These are phyloP conservation scores for Botryotinia globosa DNA, from an alignment of 2,329 filamentous ascomycete species.

Conservation along the genomic window DNA sequence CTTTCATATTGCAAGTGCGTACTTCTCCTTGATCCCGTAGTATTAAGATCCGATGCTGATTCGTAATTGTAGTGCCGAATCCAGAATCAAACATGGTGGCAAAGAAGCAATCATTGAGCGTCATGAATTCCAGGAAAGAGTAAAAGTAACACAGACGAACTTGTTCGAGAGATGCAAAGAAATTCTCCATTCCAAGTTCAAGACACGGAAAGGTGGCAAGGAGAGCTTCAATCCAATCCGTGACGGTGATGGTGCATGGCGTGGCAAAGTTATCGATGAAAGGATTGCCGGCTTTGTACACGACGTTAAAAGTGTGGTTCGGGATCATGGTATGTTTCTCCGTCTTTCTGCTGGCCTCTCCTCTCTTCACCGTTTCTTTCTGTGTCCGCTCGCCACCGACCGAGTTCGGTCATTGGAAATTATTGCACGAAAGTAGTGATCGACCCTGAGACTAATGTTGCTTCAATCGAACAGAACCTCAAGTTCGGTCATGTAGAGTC, in stretches of 20 bases:
- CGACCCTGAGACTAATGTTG: constrained; percentile 24
- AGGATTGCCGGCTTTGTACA: constrained; percentile 30
- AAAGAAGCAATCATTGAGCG: constrained; percentile 29
- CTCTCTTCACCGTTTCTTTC: not conserved
- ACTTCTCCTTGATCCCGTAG: constrained; percentile 23
- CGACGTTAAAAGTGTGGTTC: constrained; percentile 30
- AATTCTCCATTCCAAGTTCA: constrained; percentile 39
- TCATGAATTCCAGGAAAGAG: constrained; percentile 27
- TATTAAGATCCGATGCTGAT: constrained; percentile 27
- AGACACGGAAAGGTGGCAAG: constrained; percentile 37
- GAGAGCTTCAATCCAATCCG: constrained; percentile 38
- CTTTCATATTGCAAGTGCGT: constrained; percentile 23
- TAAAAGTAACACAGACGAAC: constrained; percentile 33
- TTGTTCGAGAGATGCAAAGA: constrained; percentile 38
- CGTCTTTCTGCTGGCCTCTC: not conserved
- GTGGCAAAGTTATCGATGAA: constrained; percentile 27
- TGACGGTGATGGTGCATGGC: constrained; percentile 35
- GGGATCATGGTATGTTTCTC: constrained; percentile 32
- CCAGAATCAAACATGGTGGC: constrained; percentile 25
- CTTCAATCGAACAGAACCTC: constrained; percentile 23
- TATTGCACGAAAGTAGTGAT: not conserved
- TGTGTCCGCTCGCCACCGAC: not conserved
- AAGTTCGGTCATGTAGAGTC: constrained; percentile 29
- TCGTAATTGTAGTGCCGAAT: constrained; percentile 31
- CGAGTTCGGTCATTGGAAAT: not conserved